A percentile compares a stretch with the other conserved stretches of the same genome.
Conservation (phyloP, 2,329 filamentous ascomycete species). For the Aphanocladium album region DNA sequence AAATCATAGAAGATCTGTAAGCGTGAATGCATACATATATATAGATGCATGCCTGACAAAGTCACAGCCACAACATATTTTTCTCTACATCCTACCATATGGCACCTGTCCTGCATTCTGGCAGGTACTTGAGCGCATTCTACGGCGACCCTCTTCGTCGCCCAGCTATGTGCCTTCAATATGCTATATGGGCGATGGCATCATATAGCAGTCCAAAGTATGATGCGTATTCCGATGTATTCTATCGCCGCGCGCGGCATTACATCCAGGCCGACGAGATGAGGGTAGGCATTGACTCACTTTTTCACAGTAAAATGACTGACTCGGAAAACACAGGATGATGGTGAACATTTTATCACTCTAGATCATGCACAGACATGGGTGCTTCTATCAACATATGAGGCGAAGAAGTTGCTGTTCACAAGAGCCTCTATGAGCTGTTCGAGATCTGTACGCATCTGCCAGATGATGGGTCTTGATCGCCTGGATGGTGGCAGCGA, state of each 20-base stretch:
- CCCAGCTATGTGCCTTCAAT: conserved; percentile 77
- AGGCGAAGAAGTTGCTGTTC: conserved; percentile 82
- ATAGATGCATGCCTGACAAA: neutral
- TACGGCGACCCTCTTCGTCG: conserved; percentile 67
- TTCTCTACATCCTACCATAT: conserved; percentile 70
- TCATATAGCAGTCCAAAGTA: conserved; percentile 70
- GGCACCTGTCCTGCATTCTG: conserved; percentile 72
- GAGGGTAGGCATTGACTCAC: conserved; percentile 43
- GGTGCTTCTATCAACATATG: conserved; percentile 68
- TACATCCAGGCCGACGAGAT: conserved; percentile 83
- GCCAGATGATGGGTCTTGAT: conserved; percentile 81
- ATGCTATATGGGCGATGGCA: conserved; percentile 82
- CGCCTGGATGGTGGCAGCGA: conserved; percentile 61
- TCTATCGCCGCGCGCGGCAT: conserved; percentile 76
- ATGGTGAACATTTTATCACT: conserved; percentile 75
- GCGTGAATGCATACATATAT: conserved; percentile 20
- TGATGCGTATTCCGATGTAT: conserved; percentile 63
- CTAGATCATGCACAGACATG: conserved; percentile 78
- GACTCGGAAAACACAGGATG: conserved; percentile 41
- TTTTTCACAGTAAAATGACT: neutral
- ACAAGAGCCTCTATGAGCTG: conserved; percentile 80
- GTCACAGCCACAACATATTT: conserved; percentile 61
- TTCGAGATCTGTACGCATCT: conserved; percentile 64
- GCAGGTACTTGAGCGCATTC: conserved; percentile 69
- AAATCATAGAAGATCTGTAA: conserved; percentile 80